Percentiles rank a stretch among this genome's conserved stretches.
Evolutionary conservation across 1,139 yeast species (phyloP).

Genomic region (Yamadazyma sp.): DNA sequence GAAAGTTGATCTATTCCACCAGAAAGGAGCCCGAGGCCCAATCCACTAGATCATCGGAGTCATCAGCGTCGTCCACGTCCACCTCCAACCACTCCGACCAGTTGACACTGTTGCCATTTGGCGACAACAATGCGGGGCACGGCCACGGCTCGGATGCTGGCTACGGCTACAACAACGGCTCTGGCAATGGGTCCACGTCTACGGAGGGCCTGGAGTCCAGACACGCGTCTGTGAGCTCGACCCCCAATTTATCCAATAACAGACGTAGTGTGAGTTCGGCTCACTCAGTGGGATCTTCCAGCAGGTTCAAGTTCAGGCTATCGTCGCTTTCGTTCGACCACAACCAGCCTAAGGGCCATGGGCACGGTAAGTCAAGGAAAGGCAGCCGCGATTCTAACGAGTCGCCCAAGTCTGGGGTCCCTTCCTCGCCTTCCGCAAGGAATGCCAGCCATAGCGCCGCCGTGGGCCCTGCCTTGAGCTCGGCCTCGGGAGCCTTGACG

Average conservation of each 20-base stretch:
- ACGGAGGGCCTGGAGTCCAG: slow-evolving; percentile 3
- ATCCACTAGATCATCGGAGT: slow-evolving; percentile 2
- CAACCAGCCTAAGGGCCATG: slow-evolving; percentile 16
- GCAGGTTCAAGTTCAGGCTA: slow-evolving; percentile 37
- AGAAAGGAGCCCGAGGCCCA: slow-evolving; percentile 38
- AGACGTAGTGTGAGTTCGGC: slow-evolving; percentile 23
- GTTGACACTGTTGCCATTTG: slow-evolving; percentile 6
- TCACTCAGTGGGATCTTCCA: slow-evolving; percentile 17
- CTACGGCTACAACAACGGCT: too few species aligned
- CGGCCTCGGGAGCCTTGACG: too few species aligned
- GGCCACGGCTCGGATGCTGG: too few species aligned
- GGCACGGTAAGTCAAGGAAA: slow-evolving; percentile 6
- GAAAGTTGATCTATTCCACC: slow-evolving; percentile 46
- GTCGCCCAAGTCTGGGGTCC: background rate
- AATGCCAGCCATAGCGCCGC: background rate
- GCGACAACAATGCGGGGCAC: background rate
- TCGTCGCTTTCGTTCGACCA: slow-evolving; percentile 38
- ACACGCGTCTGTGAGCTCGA: slow-evolving; percentile 7
- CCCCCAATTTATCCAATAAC: slow-evolving; percentile 1
- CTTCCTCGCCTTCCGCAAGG: background rate
- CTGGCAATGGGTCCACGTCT: too few species aligned
- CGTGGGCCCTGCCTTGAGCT: too few species aligned
- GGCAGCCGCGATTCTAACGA: slow-evolving; percentile 9
- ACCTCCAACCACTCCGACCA: slow-evolving; percentile 4
- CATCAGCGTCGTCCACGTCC: slow-evolving; percentile 4